Evolutionary conservation across 75 land plant species (phyloP).

Genomic region (Pinus tabuliformis): DNA sequence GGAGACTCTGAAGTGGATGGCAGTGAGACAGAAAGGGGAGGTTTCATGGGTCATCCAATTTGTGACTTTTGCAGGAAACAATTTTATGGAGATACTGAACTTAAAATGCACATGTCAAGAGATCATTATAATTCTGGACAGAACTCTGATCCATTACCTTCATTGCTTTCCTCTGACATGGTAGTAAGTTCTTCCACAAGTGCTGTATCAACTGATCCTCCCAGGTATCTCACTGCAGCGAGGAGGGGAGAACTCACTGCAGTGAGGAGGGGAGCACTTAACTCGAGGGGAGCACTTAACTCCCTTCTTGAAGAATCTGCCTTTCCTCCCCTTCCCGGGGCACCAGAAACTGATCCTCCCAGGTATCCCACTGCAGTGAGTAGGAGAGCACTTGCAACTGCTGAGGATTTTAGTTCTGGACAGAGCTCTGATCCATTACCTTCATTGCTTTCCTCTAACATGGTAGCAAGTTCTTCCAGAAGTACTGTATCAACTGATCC

Average conservation of each 20-base stretch:
- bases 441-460: slow-evolving; percentile 32
- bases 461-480: neutral
- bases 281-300: too few species aligned
- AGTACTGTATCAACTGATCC: neutral
- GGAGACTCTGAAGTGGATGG: slow-evolving; percentile 97
- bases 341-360: too few species aligned
- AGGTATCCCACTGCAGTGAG: too few species aligned
- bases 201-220: too few species aligned
- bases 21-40: slow-evolving; percentile 83
- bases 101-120: slow-evolving; percentile 90
- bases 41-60: slow-evolving; percentile 87
- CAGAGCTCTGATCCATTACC: slow-evolving; percentile 42
- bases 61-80: slow-evolving; percentile 89
- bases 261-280: too few species aligned
- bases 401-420: neutral
- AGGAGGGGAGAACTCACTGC: too few species aligned
- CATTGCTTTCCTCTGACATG: too few species aligned
- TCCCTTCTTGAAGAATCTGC: slow-evolving; percentile 6
- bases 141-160: too few species aligned
- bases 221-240: too few species aligned
- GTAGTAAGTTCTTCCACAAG: too few species aligned
- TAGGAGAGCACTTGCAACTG: too few species aligned
- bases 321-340: slow-evolving; percentile 78
- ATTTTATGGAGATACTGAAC: slow-evolving; percentile 96
- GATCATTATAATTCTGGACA: slow-evolving; percentile 55